Percentiles rank a stretch among this genome's conserved stretches.
Conservation (phyloP, 2,329 filamentous ascomycete genomes). For the Colletotrichum zoysiae region DNA sequence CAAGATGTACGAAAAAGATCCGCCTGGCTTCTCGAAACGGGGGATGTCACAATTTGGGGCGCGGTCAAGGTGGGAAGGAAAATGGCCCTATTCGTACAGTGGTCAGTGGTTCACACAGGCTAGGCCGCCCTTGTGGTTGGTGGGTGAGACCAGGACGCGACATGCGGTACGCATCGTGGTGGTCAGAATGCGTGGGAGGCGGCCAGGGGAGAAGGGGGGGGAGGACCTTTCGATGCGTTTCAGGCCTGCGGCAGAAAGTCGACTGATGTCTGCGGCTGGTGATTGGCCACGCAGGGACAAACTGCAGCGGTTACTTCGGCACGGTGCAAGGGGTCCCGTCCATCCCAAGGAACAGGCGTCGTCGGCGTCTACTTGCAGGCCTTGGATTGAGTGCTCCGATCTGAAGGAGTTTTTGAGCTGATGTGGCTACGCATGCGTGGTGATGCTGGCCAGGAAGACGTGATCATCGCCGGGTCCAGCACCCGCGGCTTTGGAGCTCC, state of each 20-base stretch:
- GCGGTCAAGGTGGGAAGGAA: conserved; percentile 42
- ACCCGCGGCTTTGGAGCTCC: background rate
- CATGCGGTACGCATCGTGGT: conserved; percentile 31
- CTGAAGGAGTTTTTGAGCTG: conserved; percentile 10
- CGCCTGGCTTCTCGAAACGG: conserved; percentile 46
- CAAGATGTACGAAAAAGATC: conserved; percentile 36
- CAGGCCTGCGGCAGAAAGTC: conserved; percentile 46
- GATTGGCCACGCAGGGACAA: conserved; percentile 33
- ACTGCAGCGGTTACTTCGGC: conserved; percentile 39
- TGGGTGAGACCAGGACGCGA: conserved; percentile 38
- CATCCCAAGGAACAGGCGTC: background rate
- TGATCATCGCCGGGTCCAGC: conserved; percentile 18
- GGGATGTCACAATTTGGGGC: conserved; percentile 46
- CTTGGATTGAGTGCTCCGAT: background rate
- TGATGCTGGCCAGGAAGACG: conserved; percentile 3
- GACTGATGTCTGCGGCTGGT: conserved; percentile 37
- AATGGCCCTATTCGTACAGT: conserved; percentile 31
- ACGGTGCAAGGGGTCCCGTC: conserved; percentile 28
- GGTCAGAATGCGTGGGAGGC: conserved; percentile 22
- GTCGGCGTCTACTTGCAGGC: conserved; percentile 1
- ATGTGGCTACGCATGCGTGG: background rate
- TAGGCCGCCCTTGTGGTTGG: conserved; percentile 32
- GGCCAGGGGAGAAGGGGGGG: conserved; percentile 29
- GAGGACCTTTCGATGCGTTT: conserved; percentile 36
- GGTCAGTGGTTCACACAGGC: conserved; percentile 43